Base-by-base conservation (phyloP, 306 rosid genomes). In the Medicago ruthenica region DNA sequence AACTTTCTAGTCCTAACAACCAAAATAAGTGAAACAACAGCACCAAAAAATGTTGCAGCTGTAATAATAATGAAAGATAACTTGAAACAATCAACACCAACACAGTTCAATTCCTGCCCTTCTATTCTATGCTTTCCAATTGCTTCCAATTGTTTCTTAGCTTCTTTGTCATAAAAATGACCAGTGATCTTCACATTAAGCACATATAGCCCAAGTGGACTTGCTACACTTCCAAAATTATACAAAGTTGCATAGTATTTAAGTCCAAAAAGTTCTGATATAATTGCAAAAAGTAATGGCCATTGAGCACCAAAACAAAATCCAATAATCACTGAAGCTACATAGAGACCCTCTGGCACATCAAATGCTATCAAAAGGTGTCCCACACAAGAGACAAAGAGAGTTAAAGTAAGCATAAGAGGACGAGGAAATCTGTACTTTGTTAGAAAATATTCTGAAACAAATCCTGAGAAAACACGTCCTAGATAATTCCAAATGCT, bases 261-360 rank as follows among this genome's bases (percentile, higher is more conserved):
- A 0, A 91, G 83, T 0, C 97, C 98, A 74, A 93, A 93, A 11
- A 91, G 77, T 68, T 93, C 98, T 0, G 98, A 93, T 0, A 93
- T 86, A 8, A 89, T 89, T 21, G 96, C 88, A 40, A 93, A 91
- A 21, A 93, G 89, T 31, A 93, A 61, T 1, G 94, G 97, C 97
- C 96, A 91, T 1, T 88, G 92, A 0, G 98, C 98, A 0, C 98
- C 98, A 50, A 88, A 93, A 65, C 83, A 83, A 13, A 91, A 88
- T 4, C 98, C 98, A 13, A 87, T 91, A 1, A 91, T 85, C 0
- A 91, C 39, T 0, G 98, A 93, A 14, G 94, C 94, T 3, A 57
- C 67, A 17, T 89, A 89, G 36, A 89, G 88, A 6, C 88, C 87
- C 1, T 75, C 60, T 0, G 78, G 8, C 18, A 88, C 88, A 27